A percentile compares a stretch with the other conserved stretches of the same genome.
Evolutionary conservation across 2,329 filamentous ascomycete species (phyloP).

Genomic region (Byssothecium circinans): DNA sequence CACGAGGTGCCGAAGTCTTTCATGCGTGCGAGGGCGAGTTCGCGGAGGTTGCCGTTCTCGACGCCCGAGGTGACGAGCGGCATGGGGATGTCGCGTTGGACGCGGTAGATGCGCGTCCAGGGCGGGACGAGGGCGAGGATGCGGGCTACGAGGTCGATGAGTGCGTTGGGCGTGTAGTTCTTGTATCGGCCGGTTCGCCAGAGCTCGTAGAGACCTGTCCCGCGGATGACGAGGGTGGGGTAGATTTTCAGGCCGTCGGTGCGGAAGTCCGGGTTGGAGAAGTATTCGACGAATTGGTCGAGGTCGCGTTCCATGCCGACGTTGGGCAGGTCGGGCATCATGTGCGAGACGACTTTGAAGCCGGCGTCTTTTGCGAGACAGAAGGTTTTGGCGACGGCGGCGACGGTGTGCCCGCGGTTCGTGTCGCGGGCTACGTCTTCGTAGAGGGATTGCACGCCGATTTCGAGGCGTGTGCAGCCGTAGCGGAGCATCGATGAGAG

Average conservation of each 20-base stretch:
- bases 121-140: slow-evolving; percentile 93
- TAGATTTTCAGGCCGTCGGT: slow-evolving; percentile 99
- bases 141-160: slow-evolving; percentile 94
- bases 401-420: slow-evolving; percentile 94
- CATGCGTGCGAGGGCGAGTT: slow-evolving; percentile 94
- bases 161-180: slow-evolving; percentile 96
- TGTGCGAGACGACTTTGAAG: slow-evolving; percentile 98
- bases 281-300: slow-evolving; percentile 96
- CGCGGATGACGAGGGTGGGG: slow-evolving; percentile 93
- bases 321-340: slow-evolving; percentile 99
- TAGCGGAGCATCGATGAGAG: slow-evolving; percentile 96
- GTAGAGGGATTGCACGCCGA: slow-evolving; percentile 95
- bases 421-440: slow-evolving; percentile 98
- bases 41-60: slow-evolving; percentile 94
- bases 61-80: slow-evolving; percentile 97
- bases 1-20: slow-evolving; percentile 98
- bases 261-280: slow-evolving; percentile 92
- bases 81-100: slow-evolving; percentile 99
- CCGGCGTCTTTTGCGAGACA: slow-evolving; percentile 96
- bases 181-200: slow-evolving; percentile 97
- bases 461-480: slow-evolving; percentile 89
- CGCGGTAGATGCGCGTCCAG: slow-evolving; percentile 98
- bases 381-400: slow-evolving; percentile 93
- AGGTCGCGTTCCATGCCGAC: slow-evolving; percentile 98
- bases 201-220: slow-evolving; percentile 93